These are phyloP conservation scores for Sporothrix globosa DNA, from an alignment of 2,329 filamentous ascomycete species.

Conservation along the genomic window DNA sequence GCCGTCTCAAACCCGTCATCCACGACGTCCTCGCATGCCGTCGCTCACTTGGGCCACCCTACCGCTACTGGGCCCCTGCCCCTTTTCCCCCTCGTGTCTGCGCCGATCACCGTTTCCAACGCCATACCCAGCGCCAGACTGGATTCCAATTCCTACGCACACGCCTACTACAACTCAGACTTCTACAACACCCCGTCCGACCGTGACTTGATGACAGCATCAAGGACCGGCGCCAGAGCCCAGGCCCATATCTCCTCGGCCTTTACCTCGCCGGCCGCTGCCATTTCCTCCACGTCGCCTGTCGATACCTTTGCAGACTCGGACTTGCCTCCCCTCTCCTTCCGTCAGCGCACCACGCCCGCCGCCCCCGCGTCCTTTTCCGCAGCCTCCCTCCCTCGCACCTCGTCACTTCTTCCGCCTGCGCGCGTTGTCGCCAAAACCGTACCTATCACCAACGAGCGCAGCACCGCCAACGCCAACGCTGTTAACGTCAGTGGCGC, in stretches of 20 bases:
- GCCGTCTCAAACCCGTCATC: constrained; percentile 30
- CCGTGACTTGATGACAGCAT: background rate
- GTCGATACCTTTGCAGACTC: constrained; percentile 1
- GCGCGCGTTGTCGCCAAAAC: constrained; percentile 39
- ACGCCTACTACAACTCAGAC: constrained; percentile 25
- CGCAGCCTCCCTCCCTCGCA: constrained; percentile 46
- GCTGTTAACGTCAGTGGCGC: background rate
- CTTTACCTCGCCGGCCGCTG: constrained; percentile 3
- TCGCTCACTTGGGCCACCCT: background rate
- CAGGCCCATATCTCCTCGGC: constrained; percentile 29
- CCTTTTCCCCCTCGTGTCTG: constrained; percentile 30
- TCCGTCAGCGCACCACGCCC: constrained; percentile 20
- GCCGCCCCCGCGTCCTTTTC: constrained; percentile 39
- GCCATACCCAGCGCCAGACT: constrained; percentile 23
- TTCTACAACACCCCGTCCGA: constrained; percentile 28
- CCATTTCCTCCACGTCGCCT: background rate
- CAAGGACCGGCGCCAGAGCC: background rate
- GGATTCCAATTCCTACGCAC: constrained; percentile 23
- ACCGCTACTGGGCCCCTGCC: constrained; percentile 32
- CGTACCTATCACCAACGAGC: background rate
- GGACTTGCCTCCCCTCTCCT: constrained; percentile 8
- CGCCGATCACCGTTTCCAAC: constrained; percentile 35
- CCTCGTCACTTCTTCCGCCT: constrained; percentile 51
- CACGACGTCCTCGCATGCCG: constrained; percentile 11
- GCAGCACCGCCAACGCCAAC: background rate